These are phyloP conservation scores for Gossypium raimondii DNA, from an alignment of 345 rosid species.

Conservation along the genomic window DNA sequence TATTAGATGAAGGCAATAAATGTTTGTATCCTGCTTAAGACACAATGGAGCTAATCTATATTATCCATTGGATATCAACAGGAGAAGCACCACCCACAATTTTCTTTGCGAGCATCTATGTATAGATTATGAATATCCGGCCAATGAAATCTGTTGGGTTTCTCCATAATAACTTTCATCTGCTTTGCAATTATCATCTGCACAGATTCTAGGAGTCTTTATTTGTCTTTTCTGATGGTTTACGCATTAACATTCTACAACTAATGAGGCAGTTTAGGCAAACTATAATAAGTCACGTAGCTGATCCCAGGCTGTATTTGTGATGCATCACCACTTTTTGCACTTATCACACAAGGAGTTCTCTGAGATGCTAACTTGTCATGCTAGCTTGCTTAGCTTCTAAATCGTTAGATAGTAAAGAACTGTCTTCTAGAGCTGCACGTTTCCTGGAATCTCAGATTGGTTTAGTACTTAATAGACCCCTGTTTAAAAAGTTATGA, in stretches of 20 bases:
- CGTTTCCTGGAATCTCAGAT: slow-evolving; percentile 23
- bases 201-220: slow-evolving; percentile 35
- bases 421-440: slow-evolving; percentile 21
- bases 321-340: slow-evolving; percentile 25
- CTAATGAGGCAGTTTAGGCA: slow-evolving; percentile 60
- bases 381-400: slow-evolving; percentile 31
- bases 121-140: slow-evolving; percentile 38
- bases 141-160: slow-evolving; percentile 55
- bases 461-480: slow-evolving; percentile 26
- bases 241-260: slow-evolving; percentile 55
- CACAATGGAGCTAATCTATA: slow-evolving; percentile 34
- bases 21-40: not conserved
- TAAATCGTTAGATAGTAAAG: slow-evolving; percentile 31
- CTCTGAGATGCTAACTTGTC: slow-evolving; percentile 26
- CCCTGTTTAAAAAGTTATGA: slow-evolving; percentile 39
- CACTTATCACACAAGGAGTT: slow-evolving; percentile 26
- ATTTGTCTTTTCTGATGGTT: slow-evolving; percentile 40
- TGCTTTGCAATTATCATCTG: slow-evolving; percentile 68
- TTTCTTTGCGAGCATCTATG: slow-evolving; percentile 54
- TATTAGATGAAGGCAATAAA: not conserved
- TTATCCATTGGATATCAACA: slow-evolving; percentile 57
- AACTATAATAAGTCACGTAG: slow-evolving; percentile 68
- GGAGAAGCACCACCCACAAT: slow-evolving; percentile 93
- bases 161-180: slow-evolving; percentile 73
- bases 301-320: slow-evolving; percentile 33